Base-by-base conservation (phyloP, 2,329 filamentous ascomycete genomes). In the Colletotrichum eleusines region DNA sequence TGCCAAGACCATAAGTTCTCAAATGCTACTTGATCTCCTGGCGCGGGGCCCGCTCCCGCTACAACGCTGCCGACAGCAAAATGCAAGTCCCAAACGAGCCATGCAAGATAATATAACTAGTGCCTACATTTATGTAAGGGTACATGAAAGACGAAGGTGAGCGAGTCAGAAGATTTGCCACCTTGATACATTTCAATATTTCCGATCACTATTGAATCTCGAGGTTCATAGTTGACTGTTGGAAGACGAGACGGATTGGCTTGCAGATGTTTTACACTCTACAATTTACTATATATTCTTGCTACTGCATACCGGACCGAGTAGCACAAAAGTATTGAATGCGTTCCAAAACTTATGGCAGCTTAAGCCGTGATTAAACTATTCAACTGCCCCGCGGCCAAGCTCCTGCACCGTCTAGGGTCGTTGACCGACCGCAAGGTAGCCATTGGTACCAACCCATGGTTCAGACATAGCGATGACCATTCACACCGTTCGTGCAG, bases 41-140 rank as follows among this genome's bases (percentile, higher is more conserved):
- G 9, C 9, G 8, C 14, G 7, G 20, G 3, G 23, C 12, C n/a
- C 44, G 44, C 44, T 23, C 20, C 11, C 8, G 4, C 7, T 44
- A 44, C 7, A n/a, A 44, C 42, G 7, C 42, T 20, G 7, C 42
- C 8, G 26, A 12, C 4, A 33, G 18, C 28, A 12, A 12, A 1
- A 11, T 33, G 28, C 11, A 3, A 16, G 14, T 40, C 38, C 8
- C 5, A 55, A n/a, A 5, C 5, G 20, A 4, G 12, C 18, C 38
- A 57, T 12, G 42, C 26, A 18, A 2, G 8, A 28, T 6, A 57
- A 51, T 57, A 44, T 62, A 7, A n/a, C 16, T 62, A 70, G 67
- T 28, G 67, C 67, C 62, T 57, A 67, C 57, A 31, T 16, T 6
- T 2, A 61, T 35, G 8, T 7, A 18, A 63, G 44, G 14, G 44